Base-by-base conservation (phyloP, 2,329 filamentous ascomycete species). In the Fusarium sp. region DNA sequence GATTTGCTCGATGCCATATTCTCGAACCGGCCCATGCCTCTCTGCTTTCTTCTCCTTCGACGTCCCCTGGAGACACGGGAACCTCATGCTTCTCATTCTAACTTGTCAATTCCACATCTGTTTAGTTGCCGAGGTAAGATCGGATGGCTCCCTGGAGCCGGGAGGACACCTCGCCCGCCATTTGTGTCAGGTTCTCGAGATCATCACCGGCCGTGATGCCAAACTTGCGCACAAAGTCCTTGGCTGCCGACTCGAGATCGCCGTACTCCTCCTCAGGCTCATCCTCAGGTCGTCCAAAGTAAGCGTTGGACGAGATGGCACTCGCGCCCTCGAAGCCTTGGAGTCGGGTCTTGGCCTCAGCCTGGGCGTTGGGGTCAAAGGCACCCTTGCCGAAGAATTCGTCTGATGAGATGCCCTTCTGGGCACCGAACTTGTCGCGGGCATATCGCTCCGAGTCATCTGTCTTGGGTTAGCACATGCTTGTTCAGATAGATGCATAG, bases 321-420 rank as follows among this genome's bases (percentile, higher is more conserved):
- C 92, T 92, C 13, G 97, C 95, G 52, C 97, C 95, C 84, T 98
- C 96, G 80, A 99, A 99, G 56, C 95, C 94, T 85, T 95, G 92
- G 63, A 99, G 89, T 45, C 97, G 91, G 27, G 89, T 88, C 86
- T 97, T 97, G 78, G 97, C 96, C 85, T 98, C 96, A 61, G 91
- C 88, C 81, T 97, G 93, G 10, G 93, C 91, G 65, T 88, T 88
- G 40, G 95, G 91, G 81, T 99, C 95, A 83, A 92, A 98, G 65
- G 90, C 86, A 63, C 95, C 94, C 82, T 97, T 96, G 79, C 96
- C 95, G 81, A 99, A 99, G 88, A 97, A 99, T 82, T 99, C 97
- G 82, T 99, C 97, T 0, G 95, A 98, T 0, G 95, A 98, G 77
- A 99, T 99, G 77, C 94, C 94, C 87, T 98, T 98, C 83, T 99